These are phyloP conservation scores for Trichoderma breve DNA, from an alignment of 2,329 filamentous ascomycete genomes.

Conservation along the genomic window DNA sequence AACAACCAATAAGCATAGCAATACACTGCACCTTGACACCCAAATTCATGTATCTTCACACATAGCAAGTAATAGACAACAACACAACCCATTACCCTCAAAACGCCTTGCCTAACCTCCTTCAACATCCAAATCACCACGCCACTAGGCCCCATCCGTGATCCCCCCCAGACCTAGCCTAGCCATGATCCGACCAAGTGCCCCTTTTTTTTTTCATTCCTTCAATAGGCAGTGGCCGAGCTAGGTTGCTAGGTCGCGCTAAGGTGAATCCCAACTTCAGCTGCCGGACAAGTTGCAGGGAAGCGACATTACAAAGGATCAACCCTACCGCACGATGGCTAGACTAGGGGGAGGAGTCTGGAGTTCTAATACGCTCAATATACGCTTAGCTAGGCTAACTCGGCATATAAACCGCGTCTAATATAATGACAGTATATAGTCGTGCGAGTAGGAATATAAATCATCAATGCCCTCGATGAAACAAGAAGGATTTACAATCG, in stretches of 20 bases:
- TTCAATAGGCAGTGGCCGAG: background rate
- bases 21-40: background rate
- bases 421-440: background rate
- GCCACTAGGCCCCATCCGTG: background rate
- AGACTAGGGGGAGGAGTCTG: background rate
- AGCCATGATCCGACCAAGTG: background rate
- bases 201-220: background rate
- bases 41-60: background rate
- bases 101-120: background rate
- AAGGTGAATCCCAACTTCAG: background rate
- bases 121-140: background rate
- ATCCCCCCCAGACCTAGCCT: background rate
- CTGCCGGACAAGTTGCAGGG: background rate
- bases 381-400: background rate
- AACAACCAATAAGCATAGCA: background rate
- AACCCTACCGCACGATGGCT: background rate
- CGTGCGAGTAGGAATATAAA: background rate
- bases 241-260: background rate
- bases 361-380: background rate
- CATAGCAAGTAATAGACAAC: background rate
- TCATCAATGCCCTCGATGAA: background rate
- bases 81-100: background rate
- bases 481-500: background rate
- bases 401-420: background rate
- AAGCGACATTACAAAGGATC: background rate